These are phyloP conservation scores for Solanum pinnatisectum DNA, from an alignment of 257 asterid species.

Conservation along the genomic window DNA sequence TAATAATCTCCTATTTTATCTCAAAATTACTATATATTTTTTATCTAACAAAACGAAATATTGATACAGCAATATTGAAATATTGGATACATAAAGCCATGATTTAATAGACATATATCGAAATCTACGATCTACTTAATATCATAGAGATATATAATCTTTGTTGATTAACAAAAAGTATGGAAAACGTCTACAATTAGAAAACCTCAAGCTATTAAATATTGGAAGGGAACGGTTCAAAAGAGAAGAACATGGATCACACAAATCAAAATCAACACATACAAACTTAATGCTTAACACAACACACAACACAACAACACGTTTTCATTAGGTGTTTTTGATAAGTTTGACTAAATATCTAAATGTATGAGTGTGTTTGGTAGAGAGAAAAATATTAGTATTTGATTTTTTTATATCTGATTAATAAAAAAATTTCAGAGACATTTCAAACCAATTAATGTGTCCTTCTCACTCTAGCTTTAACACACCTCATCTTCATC, in stretches of 20 bases:
- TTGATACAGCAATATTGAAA: rapidly evolving
- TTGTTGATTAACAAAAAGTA: not conserved
- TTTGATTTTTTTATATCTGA: too few relatives aligned
- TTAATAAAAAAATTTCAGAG: too few relatives aligned
- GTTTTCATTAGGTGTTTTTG: not conserved
- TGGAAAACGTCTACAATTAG: not conserved
- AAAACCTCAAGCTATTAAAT: not conserved
- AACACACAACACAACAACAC: not conserved
- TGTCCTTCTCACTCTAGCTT: too few relatives aligned
- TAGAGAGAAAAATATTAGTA: too few relatives aligned
- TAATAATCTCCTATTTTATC: not conserved
- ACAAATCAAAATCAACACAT: not conserved
- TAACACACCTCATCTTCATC: not conserved
- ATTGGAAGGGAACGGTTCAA: not conserved
- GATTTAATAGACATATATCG: too few relatives aligned
- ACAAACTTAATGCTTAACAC: not conserved
- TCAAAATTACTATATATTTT: not conserved
- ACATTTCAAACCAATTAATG: too few relatives aligned
- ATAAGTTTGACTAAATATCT: not conserved
- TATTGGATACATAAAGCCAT: not conserved
- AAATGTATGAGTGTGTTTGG: not conserved
- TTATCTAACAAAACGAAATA: not conserved
- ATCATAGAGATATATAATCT: too few relatives aligned
- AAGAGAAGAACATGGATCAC: not conserved
- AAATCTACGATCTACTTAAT: too few relatives aligned